Percentiles rank a stretch among this genome's conserved stretches.
Conservation (phyloP, 2,329 filamentous ascomycete genomes). For the Phialophora tarda region DNA sequence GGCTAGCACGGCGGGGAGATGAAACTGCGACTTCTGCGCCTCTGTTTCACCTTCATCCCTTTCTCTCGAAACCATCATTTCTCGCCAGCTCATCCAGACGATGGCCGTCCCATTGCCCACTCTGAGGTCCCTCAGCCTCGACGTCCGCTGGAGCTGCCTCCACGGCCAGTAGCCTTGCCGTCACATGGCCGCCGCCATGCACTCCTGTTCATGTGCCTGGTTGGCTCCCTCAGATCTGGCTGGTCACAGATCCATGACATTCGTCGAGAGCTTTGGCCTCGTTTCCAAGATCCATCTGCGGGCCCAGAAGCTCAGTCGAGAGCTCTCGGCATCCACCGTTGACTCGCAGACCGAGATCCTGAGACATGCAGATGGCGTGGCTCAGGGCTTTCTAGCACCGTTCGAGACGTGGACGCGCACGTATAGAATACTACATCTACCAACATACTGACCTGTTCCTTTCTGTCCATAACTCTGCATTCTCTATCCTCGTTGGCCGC, state of each 20-base stretch:
- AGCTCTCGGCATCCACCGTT: slow-evolving; percentile 22
- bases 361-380: slow-evolving; percentile 36
- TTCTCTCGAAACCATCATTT: slow-evolving; percentile 19
- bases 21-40: slow-evolving; percentile 26
- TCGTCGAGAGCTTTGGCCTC: slow-evolving; percentile 27
- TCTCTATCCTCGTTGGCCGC: slow-evolving; percentile 30
- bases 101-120: slow-evolving; percentile 11
- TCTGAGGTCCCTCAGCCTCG: slow-evolving; percentile 25
- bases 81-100: slow-evolving; percentile 21
- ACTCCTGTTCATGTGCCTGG: slow-evolving; percentile 21
- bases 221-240: slow-evolving; percentile 19
- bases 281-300: slow-evolving; percentile 26
- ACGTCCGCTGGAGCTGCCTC: slow-evolving; percentile 19
- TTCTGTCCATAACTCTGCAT: slow-evolving; percentile 27
- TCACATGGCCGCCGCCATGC: slow-evolving; percentile 22
- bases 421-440: slow-evolving; percentile 14
- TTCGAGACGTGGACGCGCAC: slow-evolving; percentile 29
- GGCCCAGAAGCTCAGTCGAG: slow-evolving; percentile 24
- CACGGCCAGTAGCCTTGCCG: slow-evolving; percentile 31
- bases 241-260: slow-evolving; percentile 20
- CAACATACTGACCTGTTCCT: slow-evolving; percentile 18
- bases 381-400: slow-evolving; percentile 24
- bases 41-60: slow-evolving; percentile 30
- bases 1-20: slow-evolving; percentile 11
- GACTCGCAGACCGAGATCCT: slow-evolving; percentile 28